Percentiles rank a stretch among this genome's conserved stretches.
Evolutionary conservation across 2,329 filamentous ascomycete genomes (phyloP).

Genomic region (Colletotrichum paranaense): DNA sequence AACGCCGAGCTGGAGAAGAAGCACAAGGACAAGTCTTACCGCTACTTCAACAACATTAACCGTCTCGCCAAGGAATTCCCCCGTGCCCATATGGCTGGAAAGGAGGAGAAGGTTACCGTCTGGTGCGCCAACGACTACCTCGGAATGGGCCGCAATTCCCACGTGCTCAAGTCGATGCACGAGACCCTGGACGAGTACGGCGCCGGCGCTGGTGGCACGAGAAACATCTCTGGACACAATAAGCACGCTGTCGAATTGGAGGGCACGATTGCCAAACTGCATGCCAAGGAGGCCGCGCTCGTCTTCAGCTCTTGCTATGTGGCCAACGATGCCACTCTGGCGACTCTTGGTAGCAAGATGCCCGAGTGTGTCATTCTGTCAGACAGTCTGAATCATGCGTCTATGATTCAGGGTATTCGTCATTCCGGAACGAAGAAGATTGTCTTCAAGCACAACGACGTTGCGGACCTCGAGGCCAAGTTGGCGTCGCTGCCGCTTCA

Average conservation of each 20-base stretch:
- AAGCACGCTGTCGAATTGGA: slow-evolving; percentile 91
- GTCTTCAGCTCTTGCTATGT: slow-evolving; percentile 99
- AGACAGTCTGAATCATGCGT: slow-evolving; percentile 96
- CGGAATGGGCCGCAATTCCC: slow-evolving; percentile 92
- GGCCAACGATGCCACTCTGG: slow-evolving; percentile 95
- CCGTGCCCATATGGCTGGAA: slow-evolving; percentile 87
- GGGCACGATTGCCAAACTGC: slow-evolving; percentile 83
- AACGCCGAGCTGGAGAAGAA: slow-evolving; percentile 93
- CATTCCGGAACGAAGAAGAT: slow-evolving; percentile 97
- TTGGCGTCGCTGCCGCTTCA: slow-evolving; percentile 86
- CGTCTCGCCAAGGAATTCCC: slow-evolving; percentile 96
- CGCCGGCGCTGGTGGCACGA: slow-evolving; percentile 92
- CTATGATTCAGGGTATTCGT: slow-evolving; percentile 99
- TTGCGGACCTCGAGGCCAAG: slow-evolving; percentile 93
- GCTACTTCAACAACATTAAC: slow-evolving; percentile 99
- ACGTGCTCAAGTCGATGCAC: slow-evolving; percentile 93
- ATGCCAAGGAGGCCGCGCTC: slow-evolving; percentile 90
- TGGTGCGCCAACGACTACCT: slow-evolving; percentile 99
- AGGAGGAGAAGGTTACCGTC: slow-evolving; percentile 90
- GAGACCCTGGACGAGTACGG: slow-evolving; percentile 94
- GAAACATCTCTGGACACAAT: slow-evolving; percentile 99
- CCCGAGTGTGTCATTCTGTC: slow-evolving; percentile 98
- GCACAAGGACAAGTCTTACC: slow-evolving; percentile 99
- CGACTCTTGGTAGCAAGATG: slow-evolving; percentile 95
- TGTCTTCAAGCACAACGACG: slow-evolving; percentile 98